These are phyloP conservation scores for Cylindrotheca fusiformis DNA, from an alignment of 108 stramenopile genomes.

Conservation along the genomic window DNA sequence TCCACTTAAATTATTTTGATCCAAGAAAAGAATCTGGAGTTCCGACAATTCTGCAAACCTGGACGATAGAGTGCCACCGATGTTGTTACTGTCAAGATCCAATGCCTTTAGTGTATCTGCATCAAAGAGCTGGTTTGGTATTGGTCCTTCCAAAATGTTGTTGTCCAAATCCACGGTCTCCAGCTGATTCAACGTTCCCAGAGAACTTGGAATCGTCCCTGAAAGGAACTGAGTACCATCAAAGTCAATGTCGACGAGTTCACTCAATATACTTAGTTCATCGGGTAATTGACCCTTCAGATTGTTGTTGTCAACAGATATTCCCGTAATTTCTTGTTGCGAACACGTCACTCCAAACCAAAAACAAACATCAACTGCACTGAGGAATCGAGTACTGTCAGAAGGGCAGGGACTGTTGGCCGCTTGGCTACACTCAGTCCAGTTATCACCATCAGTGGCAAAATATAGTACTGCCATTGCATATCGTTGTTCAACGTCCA, in stretches of 20 bases:
- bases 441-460: constrained; percentile 45
- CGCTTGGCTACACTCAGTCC: constrained; percentile 25
- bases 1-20: constrained; percentile 28
- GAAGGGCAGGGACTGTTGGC: constrained; percentile 7
- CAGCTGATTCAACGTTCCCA: constrained; percentile 17
- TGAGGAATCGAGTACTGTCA: constrained; percentile 25
- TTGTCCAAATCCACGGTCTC: constrained; percentile 33
- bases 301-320: constrained; percentile 45
- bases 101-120: constrained; percentile 41
- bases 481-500: constrained; percentile 45
- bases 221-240: constrained; percentile 25
- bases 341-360: constrained; percentile 49
- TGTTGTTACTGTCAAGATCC: constrained; percentile 55
- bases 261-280: constrained; percentile 17
- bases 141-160: constrained; percentile 36
- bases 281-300: constrained; percentile 19
- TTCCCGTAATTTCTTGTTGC: constrained; percentile 19
- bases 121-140: constrained; percentile 29
- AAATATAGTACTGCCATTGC: constrained; percentile 46
- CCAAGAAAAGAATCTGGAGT: constrained; percentile 34
- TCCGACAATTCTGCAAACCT: constrained; percentile 28
- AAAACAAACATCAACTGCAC: constrained; percentile 39
- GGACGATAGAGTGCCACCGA: constrained; percentile 61
- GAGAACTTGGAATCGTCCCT: constrained; percentile 34
- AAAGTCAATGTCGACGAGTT: constrained; percentile 29